Percentiles rank a stretch among this genome's conserved stretches.
Conservation (phyloP, 1,284 basidiomycete species). For the Termitomyces sp. region DNA sequence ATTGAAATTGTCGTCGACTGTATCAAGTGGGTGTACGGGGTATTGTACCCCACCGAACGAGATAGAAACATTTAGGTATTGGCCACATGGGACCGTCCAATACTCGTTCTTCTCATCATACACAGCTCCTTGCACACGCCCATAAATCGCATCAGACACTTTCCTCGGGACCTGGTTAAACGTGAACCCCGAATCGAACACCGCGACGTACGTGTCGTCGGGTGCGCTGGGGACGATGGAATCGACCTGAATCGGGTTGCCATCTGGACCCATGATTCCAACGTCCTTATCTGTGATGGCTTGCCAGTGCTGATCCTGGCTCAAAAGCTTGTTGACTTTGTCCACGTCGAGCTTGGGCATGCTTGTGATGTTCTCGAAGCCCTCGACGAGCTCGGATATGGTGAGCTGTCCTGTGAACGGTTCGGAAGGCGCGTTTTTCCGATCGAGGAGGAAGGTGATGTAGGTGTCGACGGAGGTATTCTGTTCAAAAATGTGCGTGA, state of each 20-base stretch:
- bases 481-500: slow-evolving; percentile 58
- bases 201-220: slow-evolving; percentile 58
- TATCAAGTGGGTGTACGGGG: slow-evolving; percentile 70
- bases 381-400: slow-evolving; percentile 50
- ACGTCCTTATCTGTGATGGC: slow-evolving; percentile 50
- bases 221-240: slow-evolving; percentile 67
- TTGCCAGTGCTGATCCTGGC: slow-evolving; percentile 74
- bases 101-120: slow-evolving; percentile 53
- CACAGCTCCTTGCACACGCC: slow-evolving; percentile 67
- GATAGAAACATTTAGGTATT: slow-evolving; percentile 64
- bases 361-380: slow-evolving; percentile 54
- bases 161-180: slow-evolving; percentile 64
- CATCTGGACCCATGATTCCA: slow-evolving; percentile 68
- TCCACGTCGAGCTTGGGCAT: slow-evolving; percentile 66
- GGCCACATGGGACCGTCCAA: slow-evolving; percentile 73
- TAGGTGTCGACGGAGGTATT: slow-evolving; percentile 54
- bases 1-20: slow-evolving; percentile 61
- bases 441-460: slow-evolving; percentile 63
- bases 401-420: slow-evolving; percentile 52
- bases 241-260: slow-evolving; percentile 49
- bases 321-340: slow-evolving; percentile 49
- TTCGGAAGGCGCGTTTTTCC: slow-evolving; percentile 49
- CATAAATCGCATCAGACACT: slow-evolving; percentile 75
- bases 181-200: slow-evolving; percentile 72
- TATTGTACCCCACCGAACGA: slow-evolving; percentile 64